Conservation (phyloP, 805 yeast species). For the Metschnikowia anglica region DNA sequence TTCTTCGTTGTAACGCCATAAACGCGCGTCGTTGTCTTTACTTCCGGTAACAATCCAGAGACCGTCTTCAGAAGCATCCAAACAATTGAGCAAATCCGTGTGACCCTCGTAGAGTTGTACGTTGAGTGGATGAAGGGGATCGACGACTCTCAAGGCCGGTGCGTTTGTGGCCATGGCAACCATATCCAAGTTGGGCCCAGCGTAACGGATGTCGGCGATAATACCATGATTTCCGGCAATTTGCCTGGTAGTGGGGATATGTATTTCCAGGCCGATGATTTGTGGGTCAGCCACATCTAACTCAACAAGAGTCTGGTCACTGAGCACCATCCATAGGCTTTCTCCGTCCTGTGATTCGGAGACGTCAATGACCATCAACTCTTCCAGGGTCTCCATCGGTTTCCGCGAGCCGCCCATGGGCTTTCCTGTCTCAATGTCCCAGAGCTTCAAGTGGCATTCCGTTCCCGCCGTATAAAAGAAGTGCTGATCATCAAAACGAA, state of each 20-base stretch:
- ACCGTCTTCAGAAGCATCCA: slow-evolving; percentile 80
- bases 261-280: slow-evolving; percentile 19
- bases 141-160: slow-evolving; percentile 76
- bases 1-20: slow-evolving; percentile 69
- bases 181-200: slow-evolving; percentile 56
- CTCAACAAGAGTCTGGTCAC: slow-evolving; percentile 80
- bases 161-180: slow-evolving; percentile 93
- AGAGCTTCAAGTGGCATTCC: slow-evolving; percentile 62
- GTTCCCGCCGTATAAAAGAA: slow-evolving; percentile 76
- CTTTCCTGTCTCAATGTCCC: slow-evolving; percentile 54
- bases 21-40: slow-evolving; percentile 79
- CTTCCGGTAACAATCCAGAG: slow-evolving; percentile 89
- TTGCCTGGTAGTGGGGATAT: slow-evolving; percentile 48
- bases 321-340: slow-evolving; percentile 52
- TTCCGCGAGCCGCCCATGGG: slow-evolving; percentile 44
- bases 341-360: slow-evolving; percentile 35
- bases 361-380: slow-evolving; percentile 65
- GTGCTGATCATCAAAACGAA: slow-evolving; percentile 29
- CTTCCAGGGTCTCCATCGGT: slow-evolving; percentile 66
- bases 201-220: slow-evolving; percentile 81
- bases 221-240: slow-evolving; percentile 96
- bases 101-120: slow-evolving; percentile 76
- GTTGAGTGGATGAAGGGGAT: slow-evolving; percentile 58
- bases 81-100: slow-evolving; percentile 74
- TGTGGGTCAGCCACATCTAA: slow-evolving; percentile 32